A percentile compares a stretch with the other conserved stretches of the same genome.
Conservation (phyloP, 2,329 filamentous ascomycete species). For the Metarhizium robertsii region DNA sequence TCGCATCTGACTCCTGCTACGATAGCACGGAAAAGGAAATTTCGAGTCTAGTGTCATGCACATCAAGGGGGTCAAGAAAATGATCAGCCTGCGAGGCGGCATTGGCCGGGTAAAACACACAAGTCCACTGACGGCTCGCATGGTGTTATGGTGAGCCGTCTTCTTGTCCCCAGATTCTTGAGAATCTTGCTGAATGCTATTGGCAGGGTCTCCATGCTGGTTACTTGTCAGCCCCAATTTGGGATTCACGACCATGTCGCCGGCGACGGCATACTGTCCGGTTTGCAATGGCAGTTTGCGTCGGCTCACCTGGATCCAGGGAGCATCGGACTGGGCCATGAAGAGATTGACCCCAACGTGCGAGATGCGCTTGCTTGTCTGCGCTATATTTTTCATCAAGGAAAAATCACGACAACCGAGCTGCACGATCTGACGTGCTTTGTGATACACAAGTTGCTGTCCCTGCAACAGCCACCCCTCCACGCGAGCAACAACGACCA, state of each 20-base stretch:
- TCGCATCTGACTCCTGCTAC: background rate
- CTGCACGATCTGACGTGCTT: slow-evolving; percentile 48
- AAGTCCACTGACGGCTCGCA: slow-evolving; percentile 44
- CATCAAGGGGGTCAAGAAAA: slow-evolving; percentile 37
- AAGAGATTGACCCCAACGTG: slow-evolving; percentile 25
- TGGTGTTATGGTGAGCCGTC: slow-evolving; percentile 40
- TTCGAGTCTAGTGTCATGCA: slow-evolving; percentile 34
- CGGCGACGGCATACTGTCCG: slow-evolving; percentile 35
- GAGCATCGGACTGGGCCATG: slow-evolving; percentile 4
- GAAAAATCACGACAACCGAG: slow-evolving; percentile 27
- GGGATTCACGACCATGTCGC: slow-evolving; percentile 35
- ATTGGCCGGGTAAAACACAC: slow-evolving; percentile 36
- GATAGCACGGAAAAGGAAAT: slow-evolving; percentile 44
- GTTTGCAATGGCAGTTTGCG: slow-evolving; percentile 36
- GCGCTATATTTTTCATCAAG: slow-evolving; percentile 29
- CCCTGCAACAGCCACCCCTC: slow-evolving; percentile 5
- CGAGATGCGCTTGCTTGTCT: slow-evolving; percentile 32
- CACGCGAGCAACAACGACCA: background rate
- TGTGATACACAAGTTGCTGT: slow-evolving; percentile 39
- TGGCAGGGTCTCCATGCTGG: slow-evolving; percentile 46
- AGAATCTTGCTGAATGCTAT: background rate
- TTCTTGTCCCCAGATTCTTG: background rate
- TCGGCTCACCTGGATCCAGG: slow-evolving; percentile 1
- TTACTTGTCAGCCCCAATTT: slow-evolving; percentile 44
- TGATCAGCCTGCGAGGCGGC: slow-evolving; percentile 41